Evolutionary conservation across 2,329 filamentous ascomycete genomes (phyloP), one percentile per base, ranked within the genome.

Genomic region (Didymella segeticola): DNA sequence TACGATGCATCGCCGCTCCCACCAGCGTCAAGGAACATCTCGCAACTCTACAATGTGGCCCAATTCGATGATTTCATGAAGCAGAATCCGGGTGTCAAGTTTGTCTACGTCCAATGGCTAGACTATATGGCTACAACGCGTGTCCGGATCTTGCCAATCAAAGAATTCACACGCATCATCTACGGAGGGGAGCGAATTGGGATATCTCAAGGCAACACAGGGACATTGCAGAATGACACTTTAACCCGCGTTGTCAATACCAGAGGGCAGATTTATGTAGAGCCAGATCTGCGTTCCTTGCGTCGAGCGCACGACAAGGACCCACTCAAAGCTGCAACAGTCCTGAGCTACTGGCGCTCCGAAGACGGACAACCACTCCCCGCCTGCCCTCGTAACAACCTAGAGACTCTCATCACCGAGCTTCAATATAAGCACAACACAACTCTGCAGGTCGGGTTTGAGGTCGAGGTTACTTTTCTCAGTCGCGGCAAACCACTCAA

Each of bases 391-490:
- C 82, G 78, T 41, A 64, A 66, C 33, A 69, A 63, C 33, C 70
- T 79, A n/a, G 65, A 75, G 29, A 78, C 74, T 3, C 78, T 86
- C 0, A 67, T 88, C 1, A 76, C 81, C 0, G 74, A 76, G 5
- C 82, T 89, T 0, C 75, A 80, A 10, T 63, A 74, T 2, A 77
- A 83, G 5, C 73, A 80, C 30, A 78, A 80, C 1, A 77, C 91
- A 2, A 73, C 79, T 3, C 85, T 92, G 41, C 78, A 87, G 0
- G 74, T 91, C 14, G 91, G 91, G 0, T 96, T 95, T 61, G 91
- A 96, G 72, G 85, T 96, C 33, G 91, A 96, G 72, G 84, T 95
- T 9, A 81, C 90, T 1, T 86, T 96, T 59, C 78, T 93, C 60
- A 80, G 81, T 33, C 80, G 80, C 17, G 65, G 73, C 27, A 62